Evolutionary conservation across 495 filamentous ascomycete species (phyloP).

Genomic region (Xylaria nigripes): DNA sequence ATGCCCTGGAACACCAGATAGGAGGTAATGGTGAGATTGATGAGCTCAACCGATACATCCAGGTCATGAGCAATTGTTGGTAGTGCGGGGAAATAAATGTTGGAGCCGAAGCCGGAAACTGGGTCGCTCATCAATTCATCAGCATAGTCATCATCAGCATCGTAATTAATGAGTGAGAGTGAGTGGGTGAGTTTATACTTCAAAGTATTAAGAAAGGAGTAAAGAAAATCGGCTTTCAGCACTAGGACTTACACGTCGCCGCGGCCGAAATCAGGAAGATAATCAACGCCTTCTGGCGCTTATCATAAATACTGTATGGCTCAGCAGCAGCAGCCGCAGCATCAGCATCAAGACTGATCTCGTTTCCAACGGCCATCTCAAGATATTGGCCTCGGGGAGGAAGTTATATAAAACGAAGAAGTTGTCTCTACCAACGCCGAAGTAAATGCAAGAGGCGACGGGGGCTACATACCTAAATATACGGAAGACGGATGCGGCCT

Average conservation of each 20-base stretch:
- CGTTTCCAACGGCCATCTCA: neutral
- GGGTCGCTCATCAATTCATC: neutral
- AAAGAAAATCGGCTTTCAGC: neutral
- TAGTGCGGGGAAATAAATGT: conserved; percentile 48
- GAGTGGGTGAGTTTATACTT: neutral
- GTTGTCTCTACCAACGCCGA: too few species aligned
- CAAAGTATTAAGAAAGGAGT: neutral
- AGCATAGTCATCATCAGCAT: conserved; percentile 1
- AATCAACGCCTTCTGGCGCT: conserved; percentile 40
- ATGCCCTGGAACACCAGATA: conserved; percentile 47
- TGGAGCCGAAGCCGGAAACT: conserved; percentile 48
- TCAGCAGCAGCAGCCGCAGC: conserved; percentile 8
- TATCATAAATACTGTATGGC: conserved; percentile 42
- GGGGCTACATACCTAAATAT: too few species aligned
- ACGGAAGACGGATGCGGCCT: too few species aligned
- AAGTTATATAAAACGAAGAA: too few species aligned
- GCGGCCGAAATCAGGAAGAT: conserved; percentile 40
- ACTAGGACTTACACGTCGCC: conserved; percentile 35
- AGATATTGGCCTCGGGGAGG: neutral
- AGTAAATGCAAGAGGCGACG: too few species aligned
- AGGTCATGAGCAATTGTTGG: conserved; percentile 38
- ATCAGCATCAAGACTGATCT: neutral
- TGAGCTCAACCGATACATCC: conserved; percentile 33
- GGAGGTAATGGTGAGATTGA: conserved; percentile 45
- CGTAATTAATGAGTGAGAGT: neutral